Base-by-base conservation (phyloP, 352 stramenopile genomes). In the Phytophthora niederhauseri region DNA sequence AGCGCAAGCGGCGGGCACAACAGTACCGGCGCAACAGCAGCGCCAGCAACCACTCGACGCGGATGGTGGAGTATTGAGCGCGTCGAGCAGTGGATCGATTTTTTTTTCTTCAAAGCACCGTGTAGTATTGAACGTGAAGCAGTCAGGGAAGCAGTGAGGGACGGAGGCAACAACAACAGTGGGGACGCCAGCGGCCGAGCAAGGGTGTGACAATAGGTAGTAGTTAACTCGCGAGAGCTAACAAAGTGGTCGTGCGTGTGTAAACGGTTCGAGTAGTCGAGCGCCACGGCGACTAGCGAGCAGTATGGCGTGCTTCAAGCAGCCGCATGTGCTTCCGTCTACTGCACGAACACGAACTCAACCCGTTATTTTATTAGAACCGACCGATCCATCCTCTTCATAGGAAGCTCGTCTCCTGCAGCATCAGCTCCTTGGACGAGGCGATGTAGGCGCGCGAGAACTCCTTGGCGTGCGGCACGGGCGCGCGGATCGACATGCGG, bases 11-110 rank as follows among this genome's bases (percentile, higher is more conserved):
- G 66, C 79, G 80, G 62, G 85, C 85, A 57, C 83, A 87, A 38
- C 74, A 91, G 64, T 80, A 89, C 34, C 85, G 85, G 20, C 83
- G 85, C 61, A 93, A 93, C 75, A 93, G 85, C 76, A 93, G 80
- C 54, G 71, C 77, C 49, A 85, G 79, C 64, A 85, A 75, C 52
- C 62, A 68, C 61, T 78, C 68, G 55, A 70, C 76, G 41, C 63
- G 76, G 19, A 70, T 77, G 64, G 73, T 81, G 61, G 80, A 90
- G 76, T 88, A 84, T 64, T 84, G 64, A 81, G 30, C 51, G 20
- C 17, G 41, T 56, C 12, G 20, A 53, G 61, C 59, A 54, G 34
- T 41, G 66, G 20, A 54, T 66, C 19, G 22, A 63, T 30, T 59
- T 69, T 64, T 53, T 68, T 36, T 41, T 41, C 11, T 52, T 52